phyloP scores from a whole-genome alignment of 2,329 filamentous ascomycete genomes.

The Ceratocystis smalleyi region DNA sequence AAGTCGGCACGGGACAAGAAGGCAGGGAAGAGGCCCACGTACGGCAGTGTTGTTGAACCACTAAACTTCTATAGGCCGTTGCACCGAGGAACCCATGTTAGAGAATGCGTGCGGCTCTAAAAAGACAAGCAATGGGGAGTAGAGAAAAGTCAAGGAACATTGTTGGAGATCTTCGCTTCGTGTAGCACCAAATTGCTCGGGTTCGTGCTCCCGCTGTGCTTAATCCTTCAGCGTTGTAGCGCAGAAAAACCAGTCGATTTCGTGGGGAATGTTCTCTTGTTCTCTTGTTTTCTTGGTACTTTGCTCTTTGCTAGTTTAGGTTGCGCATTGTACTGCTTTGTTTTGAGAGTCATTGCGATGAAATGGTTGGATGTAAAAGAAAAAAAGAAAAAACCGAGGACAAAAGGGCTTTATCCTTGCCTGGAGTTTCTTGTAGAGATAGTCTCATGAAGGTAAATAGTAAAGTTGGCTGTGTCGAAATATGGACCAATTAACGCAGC shows the following conservation, averaged over 20 bases:
- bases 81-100: neutral
- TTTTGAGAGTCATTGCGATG: no score
- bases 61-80: neutral
- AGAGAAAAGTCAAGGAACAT: neutral
- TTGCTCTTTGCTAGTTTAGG: neutral
- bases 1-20: neutral
- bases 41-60: neutral
- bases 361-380: no score
- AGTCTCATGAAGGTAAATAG: neutral
- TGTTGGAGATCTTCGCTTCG: neutral
- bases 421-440: neutral
- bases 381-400: no score
- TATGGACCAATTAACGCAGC: neutral
- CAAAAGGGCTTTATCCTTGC: neutral
- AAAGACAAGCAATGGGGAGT: neutral
- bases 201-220: conserved; percentile 1
- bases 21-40: neutral
- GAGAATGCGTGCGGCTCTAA: neutral
- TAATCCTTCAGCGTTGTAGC: conserved; percentile 1
- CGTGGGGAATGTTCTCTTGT: neutral
- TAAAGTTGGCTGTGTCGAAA: neutral
- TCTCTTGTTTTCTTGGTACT: neutral
- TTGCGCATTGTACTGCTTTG: no score
- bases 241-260: neutral
- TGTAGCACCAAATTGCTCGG: conserved; percentile 1